These are phyloP conservation scores for Carex pumila DNA, from an alignment of 176 grass and related monocot species.

Conservation along the genomic window DNA sequence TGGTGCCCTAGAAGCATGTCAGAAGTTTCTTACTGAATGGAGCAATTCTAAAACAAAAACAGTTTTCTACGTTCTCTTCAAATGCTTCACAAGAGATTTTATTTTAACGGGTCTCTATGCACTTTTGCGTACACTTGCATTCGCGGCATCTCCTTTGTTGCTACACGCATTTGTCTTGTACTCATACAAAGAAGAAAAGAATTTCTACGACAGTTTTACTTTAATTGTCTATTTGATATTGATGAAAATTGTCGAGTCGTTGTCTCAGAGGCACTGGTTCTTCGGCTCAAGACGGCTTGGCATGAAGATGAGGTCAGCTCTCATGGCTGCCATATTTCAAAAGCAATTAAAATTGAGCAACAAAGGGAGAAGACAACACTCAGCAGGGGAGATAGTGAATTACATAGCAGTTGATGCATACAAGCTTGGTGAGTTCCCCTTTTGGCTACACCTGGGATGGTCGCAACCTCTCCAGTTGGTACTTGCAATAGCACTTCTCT, in stretches of 20 bases:
- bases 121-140: conserved; percentile 56
- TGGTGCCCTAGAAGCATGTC: conserved; percentile 40
- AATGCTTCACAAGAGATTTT: conserved; percentile 50
- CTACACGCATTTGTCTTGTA: conserved; percentile 49
- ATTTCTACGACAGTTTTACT: conserved; percentile 14
- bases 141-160: conserved; percentile 41
- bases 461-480: conserved; percentile 55
- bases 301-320: conserved; percentile 85
- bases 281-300: conserved; percentile 65
- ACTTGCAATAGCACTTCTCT: conserved; percentile 56
- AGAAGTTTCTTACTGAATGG: conserved; percentile 45
- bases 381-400: conserved; percentile 64
- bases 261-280: conserved; percentile 87
- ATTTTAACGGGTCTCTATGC: conserved; percentile 58
- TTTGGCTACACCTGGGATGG: conserved; percentile 78
- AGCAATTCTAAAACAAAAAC: conserved; percentile 28
- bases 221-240: conserved; percentile 34
- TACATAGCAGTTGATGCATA: conserved; percentile 83
- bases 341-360: conserved; percentile 65
- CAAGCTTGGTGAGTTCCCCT: conserved; percentile 75
- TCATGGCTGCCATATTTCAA: conserved; percentile 68
- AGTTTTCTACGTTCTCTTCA: conserved; percentile 46
- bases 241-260: conserved; percentile 61
- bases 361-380: conserved; percentile 39
- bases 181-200: conserved; percentile 26